phyloP scores from a whole-genome alignment of 371 early-diverging fungal species.

The Mucor piriformis region DNA sequence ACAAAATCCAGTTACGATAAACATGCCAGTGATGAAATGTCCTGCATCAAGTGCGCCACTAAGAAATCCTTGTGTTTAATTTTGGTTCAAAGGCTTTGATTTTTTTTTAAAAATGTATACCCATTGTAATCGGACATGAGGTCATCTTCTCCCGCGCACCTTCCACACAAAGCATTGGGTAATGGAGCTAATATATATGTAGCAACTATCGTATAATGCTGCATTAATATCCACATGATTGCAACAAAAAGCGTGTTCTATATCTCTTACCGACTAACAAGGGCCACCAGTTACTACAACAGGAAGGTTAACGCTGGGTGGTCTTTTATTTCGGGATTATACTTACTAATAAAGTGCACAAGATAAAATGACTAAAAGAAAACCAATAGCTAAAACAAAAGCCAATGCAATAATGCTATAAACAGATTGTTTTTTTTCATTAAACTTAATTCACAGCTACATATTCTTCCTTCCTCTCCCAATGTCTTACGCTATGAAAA shows the following conservation, averaged over 20 bases:
- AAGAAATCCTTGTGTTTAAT: too few relatives aligned
- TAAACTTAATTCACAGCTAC: too few relatives aligned
- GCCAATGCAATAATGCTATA: conserved; percentile 78
- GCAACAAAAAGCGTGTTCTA: background rate
- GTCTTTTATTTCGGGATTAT: background rate
- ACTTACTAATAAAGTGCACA: conserved; percentile 87
- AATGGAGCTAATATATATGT: conserved; percentile 88
- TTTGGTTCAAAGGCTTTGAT: conserved; percentile 5
- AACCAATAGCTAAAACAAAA: conserved; percentile 87
- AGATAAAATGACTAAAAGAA: conserved; percentile 88
- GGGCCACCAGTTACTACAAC: conserved; percentile 89
- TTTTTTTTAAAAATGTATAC: conserved; percentile 29
- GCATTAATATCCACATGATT: background rate
- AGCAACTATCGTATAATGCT: conserved; percentile 50
- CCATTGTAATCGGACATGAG: conserved; percentile 77
- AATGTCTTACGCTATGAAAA: conserved; percentile 11
- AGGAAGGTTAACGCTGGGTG: background rate
- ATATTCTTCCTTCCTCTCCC: background rate
- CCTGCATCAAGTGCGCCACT: conserved; percentile 85
- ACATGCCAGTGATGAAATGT: conserved; percentile 89
- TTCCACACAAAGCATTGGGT: conserved; percentile 85
- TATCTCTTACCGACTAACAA: conserved; percentile 70
- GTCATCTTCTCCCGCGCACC: conserved; percentile 75
- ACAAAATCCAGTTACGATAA: conserved; percentile 92
- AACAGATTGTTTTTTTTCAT: conserved; percentile 1